These are phyloP conservation scores for Cyclotella choctawhatcheeana DNA, from an alignment of 108 stramenopile species.

Conservation along the genomic window DNA sequence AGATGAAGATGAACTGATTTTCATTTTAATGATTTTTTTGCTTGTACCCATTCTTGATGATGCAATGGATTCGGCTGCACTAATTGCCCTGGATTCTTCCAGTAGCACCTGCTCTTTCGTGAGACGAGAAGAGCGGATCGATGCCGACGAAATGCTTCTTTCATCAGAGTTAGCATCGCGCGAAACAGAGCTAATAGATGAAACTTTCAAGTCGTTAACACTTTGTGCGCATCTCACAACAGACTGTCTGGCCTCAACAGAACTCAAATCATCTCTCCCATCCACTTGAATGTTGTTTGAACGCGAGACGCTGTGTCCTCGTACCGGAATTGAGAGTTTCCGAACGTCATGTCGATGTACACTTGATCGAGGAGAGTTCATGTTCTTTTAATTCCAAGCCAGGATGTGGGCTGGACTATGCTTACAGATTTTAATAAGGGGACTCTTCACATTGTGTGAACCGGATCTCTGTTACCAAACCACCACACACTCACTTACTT, in stretches of 20 bases:
- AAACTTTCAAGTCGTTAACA: too few species aligned
- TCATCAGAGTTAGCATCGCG: not conserved
- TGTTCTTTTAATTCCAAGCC: not conserved
- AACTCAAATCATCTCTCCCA: conserved; percentile 6
- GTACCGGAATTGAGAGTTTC: not conserved
- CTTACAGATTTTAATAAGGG: too few species aligned
- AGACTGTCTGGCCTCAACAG: not conserved
- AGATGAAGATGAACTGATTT: not conserved
- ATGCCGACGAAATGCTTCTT: not conserved
- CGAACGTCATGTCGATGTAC: not conserved
- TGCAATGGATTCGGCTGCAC: not conserved
- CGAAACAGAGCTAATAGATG: too few species aligned
- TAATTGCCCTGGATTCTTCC: not conserved
- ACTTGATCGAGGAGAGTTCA: conserved; percentile 9
- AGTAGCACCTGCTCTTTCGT: not conserved
- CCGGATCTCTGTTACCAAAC: too few species aligned
- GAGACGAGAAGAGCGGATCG: not conserved
- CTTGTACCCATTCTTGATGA: not conserved
- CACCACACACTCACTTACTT: too few species aligned
- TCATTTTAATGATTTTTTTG: not conserved
- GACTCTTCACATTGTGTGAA: too few species aligned
- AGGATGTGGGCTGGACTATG: too few species aligned
- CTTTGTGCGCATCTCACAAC: not conserved
- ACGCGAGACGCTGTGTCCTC: not conserved
- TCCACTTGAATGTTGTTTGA: not conserved